Evolutionary conservation across 1,284 basidiomycete genomes (phyloP), one percentile per base, ranked within the genome.

Genomic region (Pseudozyma sp.): DNA sequence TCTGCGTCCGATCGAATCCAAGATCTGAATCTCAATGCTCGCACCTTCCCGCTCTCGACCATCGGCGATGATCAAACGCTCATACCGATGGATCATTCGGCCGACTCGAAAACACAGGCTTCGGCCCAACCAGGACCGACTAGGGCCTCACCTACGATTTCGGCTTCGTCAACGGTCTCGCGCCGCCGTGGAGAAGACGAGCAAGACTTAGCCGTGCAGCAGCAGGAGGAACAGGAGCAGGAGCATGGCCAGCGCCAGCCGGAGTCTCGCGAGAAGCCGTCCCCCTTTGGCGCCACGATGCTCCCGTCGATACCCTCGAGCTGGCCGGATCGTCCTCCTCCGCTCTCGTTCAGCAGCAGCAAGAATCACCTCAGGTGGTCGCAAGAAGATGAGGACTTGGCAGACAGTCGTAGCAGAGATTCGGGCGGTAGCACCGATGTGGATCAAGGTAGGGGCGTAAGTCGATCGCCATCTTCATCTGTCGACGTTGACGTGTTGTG

Each of bases 261-360:
- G 24, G 2, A 24, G 35, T 29, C 43, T 29, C 24, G 11, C 16
- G 35, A 37, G 6, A 39, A 37, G 10, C 54, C 45, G 5, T 31
- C 54, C 2, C 11, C 35, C 9, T 55, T 55, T 24, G 54, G 54
- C 34, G 24, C 37, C 17, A 19, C 16, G 5, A 55, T 55, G 8
- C 13, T 48, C 7, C 11, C 13, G 4, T 17, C 24, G 3, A 33
- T 30, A 16, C 16, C 43, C 5, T 54, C 44, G 16, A 39, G 44
- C 17, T n/a, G 43, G 19, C 19, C 42, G 13, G 44, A 54, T 13
- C 29, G 14, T 17, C 19, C 3, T 16, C 29, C 34, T n/a, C 13
- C 54, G 46, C 47, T 49, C 13, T 49, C 46, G 0, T 57, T 57
- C 44, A 29, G 30, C 10, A 60, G 57, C 42, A 51, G 42, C 43